Evolutionary conservation across 352 stramenopile genomes (phyloP), one percentile per base, ranked within the genome.

Genomic region (Globisporangium apiculatum): DNA sequence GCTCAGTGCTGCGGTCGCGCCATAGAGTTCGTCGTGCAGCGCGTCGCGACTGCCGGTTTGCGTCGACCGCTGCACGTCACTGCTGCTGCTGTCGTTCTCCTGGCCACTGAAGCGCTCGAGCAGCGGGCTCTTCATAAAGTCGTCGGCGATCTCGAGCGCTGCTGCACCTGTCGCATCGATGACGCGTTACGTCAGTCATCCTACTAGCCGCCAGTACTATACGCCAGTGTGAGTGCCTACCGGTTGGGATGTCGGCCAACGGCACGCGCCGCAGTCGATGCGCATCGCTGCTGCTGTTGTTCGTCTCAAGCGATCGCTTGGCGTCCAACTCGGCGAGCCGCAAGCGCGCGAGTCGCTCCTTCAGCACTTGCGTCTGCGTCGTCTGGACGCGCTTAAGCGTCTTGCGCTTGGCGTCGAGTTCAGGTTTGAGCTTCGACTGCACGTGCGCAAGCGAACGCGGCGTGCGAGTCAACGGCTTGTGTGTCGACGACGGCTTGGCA

Each of bases 351-450:
- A 93, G 55, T 8, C 62, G 71, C 54, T 94, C 83, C 43, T 83
- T 79, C 71, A 91, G 86, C 35, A 83, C 61, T 50, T 91, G 83
- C 35, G 79, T 78, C 56, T 90, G 81, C 1, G 69, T 91, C 57
- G 89, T 94, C 55, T 87, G 85, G 40, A 91, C 74, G 11, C 83
- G 83, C 40, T 89, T 61, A 3, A 89, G 42, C 40, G 85, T 89
- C 8, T 87, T 69, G 5, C 74, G 75, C 2, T 65, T 62, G 2
- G 69, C 68, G 35, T 79, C 56, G n/a, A 90, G 51, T 12, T 87
- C 75, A 4, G 75, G 72, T 48, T 87, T 78, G 58, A 91, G 73
- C 64, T 85, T 90, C 9, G 79, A 90, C 37, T 66, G 55, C 1
- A 89, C 71, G 40, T 76, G 55, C 53, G 75, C 66, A 15, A 83